Conservation (phyloP, 345 rosid species). For the Aquilaria malaccensis region DNA sequence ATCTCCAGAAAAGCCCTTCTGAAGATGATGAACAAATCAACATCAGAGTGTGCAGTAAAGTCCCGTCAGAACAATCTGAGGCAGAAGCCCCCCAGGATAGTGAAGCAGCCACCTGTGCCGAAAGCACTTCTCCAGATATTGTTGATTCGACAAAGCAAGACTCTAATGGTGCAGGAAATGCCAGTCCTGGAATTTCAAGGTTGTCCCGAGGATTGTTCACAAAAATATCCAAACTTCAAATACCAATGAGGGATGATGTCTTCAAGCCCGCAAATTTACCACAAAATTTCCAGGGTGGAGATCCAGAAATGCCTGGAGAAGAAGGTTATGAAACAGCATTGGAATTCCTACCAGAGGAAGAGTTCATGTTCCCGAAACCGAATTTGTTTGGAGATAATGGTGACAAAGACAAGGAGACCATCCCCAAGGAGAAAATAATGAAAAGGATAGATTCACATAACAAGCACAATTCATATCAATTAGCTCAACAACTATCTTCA, state of each 20-base stretch:
- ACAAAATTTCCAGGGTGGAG: conserved; percentile 9
- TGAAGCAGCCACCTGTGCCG: conserved; percentile 15
- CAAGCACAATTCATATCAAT: conserved; percentile 58
- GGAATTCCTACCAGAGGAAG: conserved; percentile 62
- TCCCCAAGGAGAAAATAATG: conserved; percentile 70
- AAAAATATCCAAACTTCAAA: conserved; percentile 32
- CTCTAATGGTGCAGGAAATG: conserved; percentile 11
- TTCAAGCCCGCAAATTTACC: conserved; percentile 16
- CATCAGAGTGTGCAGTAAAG: conserved; percentile 15
- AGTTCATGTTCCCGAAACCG: conserved; percentile 49
- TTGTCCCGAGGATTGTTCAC: conserved; percentile 23
- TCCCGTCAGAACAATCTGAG: conserved; percentile 22
- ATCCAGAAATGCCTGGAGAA: conserved; percentile 24
- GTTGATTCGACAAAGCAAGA: conserved; percentile 15
- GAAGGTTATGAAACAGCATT: conserved; percentile 78
- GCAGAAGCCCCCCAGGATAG: conserved; percentile 18
- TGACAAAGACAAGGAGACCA: conserved; percentile 38
- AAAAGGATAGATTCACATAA: conserved; percentile 74
- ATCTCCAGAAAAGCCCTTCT: conserved; percentile 50
- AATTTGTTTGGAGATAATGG: conserved; percentile 58
- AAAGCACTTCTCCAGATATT: conserved; percentile 13
- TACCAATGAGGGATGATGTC: conserved; percentile 23
- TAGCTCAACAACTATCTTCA: conserved; percentile 65
- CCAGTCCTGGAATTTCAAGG: conserved; percentile 17
- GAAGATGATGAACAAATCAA: conserved; percentile 48